phyloP scores from a whole-genome alignment of 352 stramenopile species.

The Phytophthora cajani region DNA sequence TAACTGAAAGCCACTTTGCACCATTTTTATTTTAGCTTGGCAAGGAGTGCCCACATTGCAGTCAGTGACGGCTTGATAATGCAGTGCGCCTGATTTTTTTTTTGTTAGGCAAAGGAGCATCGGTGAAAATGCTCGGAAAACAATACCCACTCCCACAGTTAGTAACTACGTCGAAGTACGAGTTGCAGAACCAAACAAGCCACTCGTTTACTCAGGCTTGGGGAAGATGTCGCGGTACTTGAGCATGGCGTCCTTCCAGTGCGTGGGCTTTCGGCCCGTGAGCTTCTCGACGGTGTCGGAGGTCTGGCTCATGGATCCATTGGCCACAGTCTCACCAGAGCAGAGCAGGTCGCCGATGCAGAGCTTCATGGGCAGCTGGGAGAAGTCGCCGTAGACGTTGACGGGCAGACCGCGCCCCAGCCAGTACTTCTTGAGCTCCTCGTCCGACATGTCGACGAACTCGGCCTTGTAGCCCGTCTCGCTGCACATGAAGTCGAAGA shows the following conservation, averaged over 20 bases:
- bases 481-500: slow-evolving; percentile 23
- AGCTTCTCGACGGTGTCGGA: slow-evolving; percentile 23
- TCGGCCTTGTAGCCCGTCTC: slow-evolving; percentile 21
- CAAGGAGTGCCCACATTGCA: too few species aligned
- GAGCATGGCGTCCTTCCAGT: slow-evolving; percentile 17
- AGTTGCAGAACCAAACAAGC: background rate
- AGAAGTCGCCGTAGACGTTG: slow-evolving; percentile 25
- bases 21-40: too few species aligned
- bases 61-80: too few species aligned
- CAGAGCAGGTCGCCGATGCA: slow-evolving; percentile 24
- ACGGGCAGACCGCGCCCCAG: slow-evolving; percentile 20
- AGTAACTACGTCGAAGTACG: too few species aligned
- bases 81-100: too few species aligned
- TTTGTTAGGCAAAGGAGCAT: too few species aligned
- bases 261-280: slow-evolving; percentile 17
- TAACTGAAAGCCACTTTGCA: too few species aligned
- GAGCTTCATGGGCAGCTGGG: slow-evolving; percentile 24
- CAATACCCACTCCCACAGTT: too few species aligned
- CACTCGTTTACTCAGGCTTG: slow-evolving; percentile 12
- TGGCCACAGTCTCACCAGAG: slow-evolving; percentile 21
- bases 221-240: slow-evolving; percentile 28
- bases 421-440: slow-evolving; percentile 24
- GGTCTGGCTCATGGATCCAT: slow-evolving; percentile 13
- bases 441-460: slow-evolving; percentile 20
- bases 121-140: too few species aligned